Evolutionary conservation across 2,329 filamentous ascomycete genomes (phyloP), one percentile per base, ranked within the genome.

Genomic region (Epichloe sibirici): DNA sequence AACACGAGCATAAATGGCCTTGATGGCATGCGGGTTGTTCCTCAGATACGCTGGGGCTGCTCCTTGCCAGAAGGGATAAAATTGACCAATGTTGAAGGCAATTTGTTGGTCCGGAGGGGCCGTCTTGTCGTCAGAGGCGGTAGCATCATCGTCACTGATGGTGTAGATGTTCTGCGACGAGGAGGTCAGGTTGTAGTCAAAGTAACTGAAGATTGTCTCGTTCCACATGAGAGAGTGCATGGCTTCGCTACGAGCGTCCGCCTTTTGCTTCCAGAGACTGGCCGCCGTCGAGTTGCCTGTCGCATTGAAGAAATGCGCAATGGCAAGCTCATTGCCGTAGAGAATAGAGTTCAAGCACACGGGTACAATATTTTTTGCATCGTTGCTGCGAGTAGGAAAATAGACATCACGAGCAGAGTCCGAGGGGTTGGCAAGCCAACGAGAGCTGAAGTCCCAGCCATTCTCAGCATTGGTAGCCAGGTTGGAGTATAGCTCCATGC

Each of bases 31-130:
- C 0, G 82, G 78, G 62, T 84, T 79, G 56, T 77, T 68, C 62
- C 75, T 79, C 57, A 86, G 70, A 54, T 73, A 66, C 0, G 64
- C 60, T 0, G 81, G 80, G 0, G 82, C 82, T 1, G 82, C 80
- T 21, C 82, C 82, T 1, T 79, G 77, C 82, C 82, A 86, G 72
- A 85, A 85, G 2, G 83, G 83, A 62, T 81, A 85, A 64, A 82
- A 78, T 62, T 85, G 82, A 0, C 75, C 75, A 8, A 77, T 65
- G 53, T 76, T 67, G 62, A 85, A 83, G 54, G 76, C 61, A 23
- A 83, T 69, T 62, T 85, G 79, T 40, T 76, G 64, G 42, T 76
- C 80, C 1, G 69, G 59, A 3, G 81, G 79, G 0, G 78, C 78
- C 11, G 65, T 68, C 8, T 56, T 55, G n/a, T 53, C 62, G 11